phyloP scores from a whole-genome alignment of 2,329 filamentous ascomycete species.

The Aureobasidium musti region DNA sequence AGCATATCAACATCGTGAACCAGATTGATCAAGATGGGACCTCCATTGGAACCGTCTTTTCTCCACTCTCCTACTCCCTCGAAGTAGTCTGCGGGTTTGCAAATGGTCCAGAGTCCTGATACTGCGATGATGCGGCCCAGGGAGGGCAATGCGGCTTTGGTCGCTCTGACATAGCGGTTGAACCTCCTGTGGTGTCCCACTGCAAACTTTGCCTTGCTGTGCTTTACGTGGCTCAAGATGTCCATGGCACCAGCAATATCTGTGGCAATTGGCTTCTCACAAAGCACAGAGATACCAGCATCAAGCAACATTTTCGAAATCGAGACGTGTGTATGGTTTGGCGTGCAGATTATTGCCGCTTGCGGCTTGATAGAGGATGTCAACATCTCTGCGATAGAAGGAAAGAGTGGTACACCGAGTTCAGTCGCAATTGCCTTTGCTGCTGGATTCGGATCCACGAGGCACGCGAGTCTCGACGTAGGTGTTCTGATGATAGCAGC shows the following conservation, averaged over 20 bases:
- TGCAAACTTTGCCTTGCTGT: constrained; percentile 47
- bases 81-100: constrained; percentile 58
- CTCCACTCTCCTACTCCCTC: constrained; percentile 54
- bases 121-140: constrained; percentile 56
- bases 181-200: constrained; percentile 63
- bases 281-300: constrained; percentile 38
- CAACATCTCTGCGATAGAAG: constrained; percentile 50
- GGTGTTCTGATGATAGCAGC: constrained; percentile 47
- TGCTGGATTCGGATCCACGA: neutral
- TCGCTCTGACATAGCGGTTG: constrained; percentile 57
- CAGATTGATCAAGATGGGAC: constrained; percentile 59
- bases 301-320: constrained; percentile 53
- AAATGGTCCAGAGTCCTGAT: constrained; percentile 57
- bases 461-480: constrained; percentile 41
- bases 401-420: constrained; percentile 34
- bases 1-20: constrained; percentile 63
- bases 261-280: neutral
- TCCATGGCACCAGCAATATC: neutral
- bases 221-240: constrained; percentile 40
- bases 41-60: constrained; percentile 45
- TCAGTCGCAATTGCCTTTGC: neutral
- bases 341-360: constrained; percentile 61
- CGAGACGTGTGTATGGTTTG: constrained; percentile 60
- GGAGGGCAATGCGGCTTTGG: constrained; percentile 50
- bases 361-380: constrained; percentile 48